phyloP scores from a whole-genome alignment of 768 basidiomycete genomes.

The Pholiota conissans region DNA sequence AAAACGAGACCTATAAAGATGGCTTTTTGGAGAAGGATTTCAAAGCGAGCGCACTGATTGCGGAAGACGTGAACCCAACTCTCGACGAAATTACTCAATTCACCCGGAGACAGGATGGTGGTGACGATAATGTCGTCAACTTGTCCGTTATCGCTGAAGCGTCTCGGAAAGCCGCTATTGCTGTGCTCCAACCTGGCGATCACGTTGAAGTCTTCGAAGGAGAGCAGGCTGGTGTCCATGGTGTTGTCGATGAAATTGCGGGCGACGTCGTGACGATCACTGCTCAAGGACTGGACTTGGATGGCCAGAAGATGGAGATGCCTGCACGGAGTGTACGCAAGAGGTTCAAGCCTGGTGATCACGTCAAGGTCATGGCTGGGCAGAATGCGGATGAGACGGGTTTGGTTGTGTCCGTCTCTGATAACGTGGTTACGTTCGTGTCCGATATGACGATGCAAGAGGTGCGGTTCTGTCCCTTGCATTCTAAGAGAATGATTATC shows the following conservation, averaged over 20 bases:
- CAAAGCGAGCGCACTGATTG: constrained; percentile 70
- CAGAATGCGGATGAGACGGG: constrained; percentile 95
- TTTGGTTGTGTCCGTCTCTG: constrained; percentile 88
- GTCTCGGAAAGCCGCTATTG: constrained; percentile 86
- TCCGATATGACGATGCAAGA: constrained; percentile 98
- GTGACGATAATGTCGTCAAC: constrained; percentile 74
- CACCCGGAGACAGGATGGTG: constrained; percentile 71
- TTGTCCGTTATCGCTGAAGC: constrained; percentile 91
- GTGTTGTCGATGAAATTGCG: constrained; percentile 86
- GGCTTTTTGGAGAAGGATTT: constrained; percentile 98
- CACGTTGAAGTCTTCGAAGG: constrained; percentile 98
- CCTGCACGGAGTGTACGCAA: constrained; percentile 90
- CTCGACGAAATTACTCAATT: constrained; percentile 96
- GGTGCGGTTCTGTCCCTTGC: constrained; percentile 38
- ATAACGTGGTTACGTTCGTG: constrained; percentile 91
- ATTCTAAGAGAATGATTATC: constrained; percentile 5
- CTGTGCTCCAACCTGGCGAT: constrained; percentile 96
- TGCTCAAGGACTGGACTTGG: constrained; percentile 78
- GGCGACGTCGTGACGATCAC: constrained; percentile 86
- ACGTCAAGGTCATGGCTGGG: constrained; percentile 97
- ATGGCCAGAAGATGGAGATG: constrained; percentile 83
- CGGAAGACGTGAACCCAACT: constrained; percentile 93
- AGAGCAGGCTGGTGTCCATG: constrained; percentile 91
- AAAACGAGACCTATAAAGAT: constrained; percentile 90
- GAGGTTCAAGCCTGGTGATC: constrained; percentile 94